Conservation (phyloP, 306 rosid species). For the Delonix regia region DNA sequence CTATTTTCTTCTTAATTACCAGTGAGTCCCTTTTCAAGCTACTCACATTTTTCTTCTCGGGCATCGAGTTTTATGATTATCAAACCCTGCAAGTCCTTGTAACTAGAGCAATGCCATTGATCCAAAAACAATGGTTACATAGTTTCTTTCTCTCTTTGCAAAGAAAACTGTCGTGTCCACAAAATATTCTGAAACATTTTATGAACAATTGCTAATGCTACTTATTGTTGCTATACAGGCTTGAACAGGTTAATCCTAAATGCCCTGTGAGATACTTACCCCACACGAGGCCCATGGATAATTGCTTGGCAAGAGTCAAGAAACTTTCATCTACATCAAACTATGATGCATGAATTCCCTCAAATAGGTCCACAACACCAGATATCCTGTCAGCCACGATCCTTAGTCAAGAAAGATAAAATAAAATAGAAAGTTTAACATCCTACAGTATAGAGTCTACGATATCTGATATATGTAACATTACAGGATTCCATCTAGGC, state of each 20-base stretch:
- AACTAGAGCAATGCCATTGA: too few species aligned
- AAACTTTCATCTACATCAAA: slow-evolving; percentile 40
- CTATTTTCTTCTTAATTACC: slow-evolving; percentile 65
- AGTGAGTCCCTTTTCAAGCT: slow-evolving; percentile 39
- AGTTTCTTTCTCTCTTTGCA: too few species aligned
- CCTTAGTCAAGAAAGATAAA: not conserved
- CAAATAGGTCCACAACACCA: not conserved
- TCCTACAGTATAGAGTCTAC: not conserved
- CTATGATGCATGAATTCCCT: slow-evolving; percentile 21
- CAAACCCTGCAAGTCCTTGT: not conserved
- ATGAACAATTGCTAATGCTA: not conserved
- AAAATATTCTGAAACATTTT: not conserved
- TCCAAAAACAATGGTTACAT: too few species aligned
- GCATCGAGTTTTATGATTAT: too few species aligned
- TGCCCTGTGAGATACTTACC: slow-evolving; percentile 69
- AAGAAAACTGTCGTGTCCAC: not conserved
- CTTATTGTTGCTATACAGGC: slow-evolving; percentile 43
- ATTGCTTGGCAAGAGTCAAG: slow-evolving; percentile 69
- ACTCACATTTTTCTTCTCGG: not conserved
- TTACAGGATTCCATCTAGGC: not conserved
- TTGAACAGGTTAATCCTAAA: slow-evolving; percentile 59
- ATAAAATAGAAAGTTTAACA: not conserved
- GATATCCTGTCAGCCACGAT: not conserved
- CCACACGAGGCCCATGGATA: slow-evolving; percentile 75
- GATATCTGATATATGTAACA: slow-evolving; percentile 13